A percentile compares a stretch with the other conserved stretches of the same genome.
These are phyloP conservation scores for Primulina tabacum DNA, from an alignment of 257 asterid genomes.

Conservation along the genomic window DNA sequence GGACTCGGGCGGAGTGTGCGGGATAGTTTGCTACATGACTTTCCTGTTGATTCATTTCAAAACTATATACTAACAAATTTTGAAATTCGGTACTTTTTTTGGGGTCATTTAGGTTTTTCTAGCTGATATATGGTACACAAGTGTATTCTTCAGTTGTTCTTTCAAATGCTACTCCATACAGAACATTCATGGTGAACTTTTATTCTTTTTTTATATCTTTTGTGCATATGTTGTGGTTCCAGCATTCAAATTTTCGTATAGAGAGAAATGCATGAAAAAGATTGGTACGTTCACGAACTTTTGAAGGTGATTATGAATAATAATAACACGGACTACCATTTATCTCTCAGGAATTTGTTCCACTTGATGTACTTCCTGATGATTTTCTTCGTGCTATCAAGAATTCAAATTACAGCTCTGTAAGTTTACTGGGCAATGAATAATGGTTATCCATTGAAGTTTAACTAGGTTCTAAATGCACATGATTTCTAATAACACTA, in stretches of 20 bases:
- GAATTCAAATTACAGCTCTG: slow-evolving; percentile 83
- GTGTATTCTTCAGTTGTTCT: slow-evolving; percentile 76
- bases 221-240: slow-evolving; percentile 10
- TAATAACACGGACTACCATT: slow-evolving; percentile 21
- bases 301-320: slow-evolving; percentile 10
- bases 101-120: slow-evolving; percentile 61
- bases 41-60: slow-evolving; percentile 18
- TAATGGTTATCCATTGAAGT: not conserved
- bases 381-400: slow-evolving; percentile 64
- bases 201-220: slow-evolving; percentile 13
- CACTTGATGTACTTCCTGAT: slow-evolving; percentile 65
- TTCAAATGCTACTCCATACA: slow-evolving; percentile 97
- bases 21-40: slow-evolving; percentile 45
- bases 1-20: slow-evolving; percentile 60
- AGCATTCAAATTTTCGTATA: not conserved
- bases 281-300: slow-evolving; percentile 1
- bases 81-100: slow-evolving; percentile 24
- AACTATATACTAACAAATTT: slow-evolving; percentile 16
- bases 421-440: slow-evolving; percentile 40
- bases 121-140: slow-evolving; percentile 74
- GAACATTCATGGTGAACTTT: slow-evolving; percentile 70
- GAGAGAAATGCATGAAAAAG: not conserved
- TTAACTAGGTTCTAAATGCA: not conserved
- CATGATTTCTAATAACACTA: not conserved
- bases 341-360: slow-evolving; percentile 73